These are phyloP conservation scores for Gloeopeniophorella convolvens DNA, from an alignment of 768 basidiomycete species.

Conservation along the genomic window DNA sequence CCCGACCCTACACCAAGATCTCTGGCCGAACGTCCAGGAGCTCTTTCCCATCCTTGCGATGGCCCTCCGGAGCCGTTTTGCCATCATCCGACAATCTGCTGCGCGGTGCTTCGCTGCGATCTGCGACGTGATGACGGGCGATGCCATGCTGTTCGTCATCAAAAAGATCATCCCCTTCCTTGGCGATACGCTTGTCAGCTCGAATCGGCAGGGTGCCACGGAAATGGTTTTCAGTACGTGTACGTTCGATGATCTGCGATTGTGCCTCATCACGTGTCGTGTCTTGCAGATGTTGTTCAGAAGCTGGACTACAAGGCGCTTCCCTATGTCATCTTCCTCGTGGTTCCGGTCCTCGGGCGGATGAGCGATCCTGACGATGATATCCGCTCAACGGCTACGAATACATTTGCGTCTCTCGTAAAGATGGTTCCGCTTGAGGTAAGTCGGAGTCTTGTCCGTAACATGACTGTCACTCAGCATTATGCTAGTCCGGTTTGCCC, in stretches of 20 bases:
- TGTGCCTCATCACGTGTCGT: constrained; percentile 17
- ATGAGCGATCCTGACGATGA: constrained; percentile 96
- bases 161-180: constrained; percentile 76
- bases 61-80: constrained; percentile 79
- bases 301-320: constrained; percentile 88
- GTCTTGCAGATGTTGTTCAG: constrained; percentile 74
- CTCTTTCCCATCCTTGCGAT: constrained; percentile 72
- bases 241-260: constrained; percentile 1
- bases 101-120: constrained; percentile 84
- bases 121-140: constrained; percentile 76
- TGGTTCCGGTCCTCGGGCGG: constrained; percentile 91
- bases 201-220: constrained; percentile 82
- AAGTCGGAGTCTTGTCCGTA: constrained; percentile 20
- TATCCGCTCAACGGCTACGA: constrained; percentile 90
- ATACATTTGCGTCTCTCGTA: constrained; percentile 92
- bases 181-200: constrained; percentile 64
- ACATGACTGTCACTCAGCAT: not conserved
- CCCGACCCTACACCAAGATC: constrained; percentile 61
- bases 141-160: constrained; percentile 88
- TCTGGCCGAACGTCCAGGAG: constrained; percentile 62
- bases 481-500: constrained; percentile 80
- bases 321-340: constrained; percentile 94
- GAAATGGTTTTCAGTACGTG: constrained; percentile 88
- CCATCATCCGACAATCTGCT: constrained; percentile 84
- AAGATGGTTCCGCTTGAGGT: constrained; percentile 99